phyloP scores from a whole-genome alignment of 768 basidiomycete species.

The Psilocybe cyanescens region DNA sequence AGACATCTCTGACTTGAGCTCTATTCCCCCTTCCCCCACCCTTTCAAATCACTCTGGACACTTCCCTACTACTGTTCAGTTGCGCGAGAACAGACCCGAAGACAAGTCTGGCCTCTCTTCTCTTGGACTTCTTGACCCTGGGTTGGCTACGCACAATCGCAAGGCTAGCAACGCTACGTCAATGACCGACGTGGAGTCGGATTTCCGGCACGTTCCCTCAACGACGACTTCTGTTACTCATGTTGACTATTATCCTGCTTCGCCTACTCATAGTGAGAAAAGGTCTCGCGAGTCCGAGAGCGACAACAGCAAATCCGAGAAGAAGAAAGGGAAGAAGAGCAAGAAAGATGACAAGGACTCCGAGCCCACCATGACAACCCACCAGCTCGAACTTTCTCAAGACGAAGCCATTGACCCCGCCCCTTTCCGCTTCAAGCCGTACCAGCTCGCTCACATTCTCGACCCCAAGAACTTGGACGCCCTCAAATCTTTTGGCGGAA shows the following conservation, averaged over 20 bases:
- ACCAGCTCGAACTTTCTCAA: slow-evolving; percentile 40
- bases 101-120: slow-evolving; percentile 55
- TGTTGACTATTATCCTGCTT: slow-evolving; percentile 28
- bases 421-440: slow-evolving; percentile 78
- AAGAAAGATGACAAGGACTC: slow-evolving; percentile 26
- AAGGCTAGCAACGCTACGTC: slow-evolving; percentile 66
- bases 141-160: slow-evolving; percentile 47
- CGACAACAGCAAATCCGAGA: slow-evolving; percentile 18
- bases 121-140: slow-evolving; percentile 49
- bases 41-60: slow-evolving; percentile 69
- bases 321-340: slow-evolving; percentile 29
- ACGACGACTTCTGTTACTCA: slow-evolving; percentile 38
- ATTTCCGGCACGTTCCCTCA: slow-evolving; percentile 45
- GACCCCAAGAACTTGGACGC: slow-evolving; percentile 84
- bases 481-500: slow-evolving; percentile 75
- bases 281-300: slow-evolving; percentile 12
- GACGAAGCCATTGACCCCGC: slow-evolving; percentile 54
- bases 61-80: slow-evolving; percentile 54
- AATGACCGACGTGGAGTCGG: slow-evolving; percentile 56
- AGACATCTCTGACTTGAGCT: slow-evolving; percentile 27
- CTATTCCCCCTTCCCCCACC: slow-evolving; percentile 75
- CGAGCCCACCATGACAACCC: slow-evolving; percentile 31
- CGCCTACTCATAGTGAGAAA: slow-evolving; percentile 25
- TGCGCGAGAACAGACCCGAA: slow-evolving; percentile 75
- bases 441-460: slow-evolving; percentile 79